These are phyloP conservation scores for Trichosanthes truncata DNA, from an alignment of 306 rosid species.

Conservation along the genomic window DNA sequence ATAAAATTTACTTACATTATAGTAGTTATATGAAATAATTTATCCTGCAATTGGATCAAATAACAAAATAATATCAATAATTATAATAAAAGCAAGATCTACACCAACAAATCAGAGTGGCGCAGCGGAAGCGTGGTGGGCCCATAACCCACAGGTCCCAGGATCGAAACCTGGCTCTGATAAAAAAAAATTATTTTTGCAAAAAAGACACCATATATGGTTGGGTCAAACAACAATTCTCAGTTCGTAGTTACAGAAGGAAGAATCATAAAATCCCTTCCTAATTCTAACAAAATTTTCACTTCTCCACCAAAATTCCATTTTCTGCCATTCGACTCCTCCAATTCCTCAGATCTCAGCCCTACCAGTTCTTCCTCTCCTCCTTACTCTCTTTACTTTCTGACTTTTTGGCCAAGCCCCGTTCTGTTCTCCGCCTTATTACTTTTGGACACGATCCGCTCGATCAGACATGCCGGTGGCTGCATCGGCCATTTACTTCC, in stretches of 20 bases:
- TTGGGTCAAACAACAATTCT: constrained; percentile 8
- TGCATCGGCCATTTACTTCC: constrained; percentile 81
- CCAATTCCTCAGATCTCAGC: neutral
- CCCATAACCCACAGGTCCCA: constrained; percentile 7
- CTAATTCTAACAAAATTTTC: neutral
- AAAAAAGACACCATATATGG: too few species aligned
- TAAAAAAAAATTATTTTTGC: too few species aligned
- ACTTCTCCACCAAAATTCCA: neutral
- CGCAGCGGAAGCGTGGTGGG: constrained; percentile 12
- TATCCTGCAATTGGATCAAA: too few species aligned
- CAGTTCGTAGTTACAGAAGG: neutral
- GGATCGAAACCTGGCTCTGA: constrained; percentile 10
- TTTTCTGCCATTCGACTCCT: neutral
- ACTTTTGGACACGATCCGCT: constrained; percentile 32
- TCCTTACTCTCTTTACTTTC: neutral
- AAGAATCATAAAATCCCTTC: neutral
- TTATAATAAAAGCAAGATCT: too few species aligned
- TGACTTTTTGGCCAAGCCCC: neutral
- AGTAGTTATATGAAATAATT: too few species aligned
- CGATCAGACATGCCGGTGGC: constrained; percentile 90
- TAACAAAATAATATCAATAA: too few species aligned
- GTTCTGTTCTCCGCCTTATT: neutral
- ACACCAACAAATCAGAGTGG: neutral
- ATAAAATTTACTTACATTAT: too few species aligned
- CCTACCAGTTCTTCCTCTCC: neutral